These are phyloP conservation scores for Endocladia muricata DNA, from an alignment of 31 red algal species.

Conservation along the genomic window DNA sequence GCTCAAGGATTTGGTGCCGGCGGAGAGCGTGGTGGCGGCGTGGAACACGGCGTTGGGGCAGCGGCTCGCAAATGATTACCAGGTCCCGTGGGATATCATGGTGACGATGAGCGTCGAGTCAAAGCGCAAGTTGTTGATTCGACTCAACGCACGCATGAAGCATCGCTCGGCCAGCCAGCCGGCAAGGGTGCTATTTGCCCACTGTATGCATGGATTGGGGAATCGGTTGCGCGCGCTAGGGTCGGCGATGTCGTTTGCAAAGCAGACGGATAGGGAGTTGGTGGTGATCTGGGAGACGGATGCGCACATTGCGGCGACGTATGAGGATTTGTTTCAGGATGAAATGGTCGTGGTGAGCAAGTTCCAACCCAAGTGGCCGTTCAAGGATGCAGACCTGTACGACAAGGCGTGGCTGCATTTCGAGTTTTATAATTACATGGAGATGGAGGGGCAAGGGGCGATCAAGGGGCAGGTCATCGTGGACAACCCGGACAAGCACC, in stretches of 20 bases:
- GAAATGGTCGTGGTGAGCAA: slow-evolving; percentile 41
- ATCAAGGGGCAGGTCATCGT: slow-evolving; percentile 49
- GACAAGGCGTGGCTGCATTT: slow-evolving; percentile 49
- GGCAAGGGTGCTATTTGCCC: slow-evolving; percentile 51
- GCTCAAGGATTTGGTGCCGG: slow-evolving; percentile 20
- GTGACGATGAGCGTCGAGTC: slow-evolving; percentile 9
- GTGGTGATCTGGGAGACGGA: slow-evolving; percentile 70
- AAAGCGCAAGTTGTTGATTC: slow-evolving; percentile 32
- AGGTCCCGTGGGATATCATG: slow-evolving; percentile 72
- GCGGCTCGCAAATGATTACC: slow-evolving; percentile 53
- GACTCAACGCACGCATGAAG: slow-evolving; percentile 4
- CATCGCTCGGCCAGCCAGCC: background rate
- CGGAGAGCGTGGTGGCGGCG: background rate
- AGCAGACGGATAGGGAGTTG: slow-evolving; percentile 25
- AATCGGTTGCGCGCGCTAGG: slow-evolving; percentile 74
- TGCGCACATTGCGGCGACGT: slow-evolving; percentile 55
- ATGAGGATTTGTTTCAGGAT: slow-evolving; percentile 47
- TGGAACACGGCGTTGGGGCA: slow-evolving; percentile 60
- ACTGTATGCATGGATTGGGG: slow-evolving; percentile 77
- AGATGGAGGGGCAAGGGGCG: slow-evolving; percentile 57
- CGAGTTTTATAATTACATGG: slow-evolving; percentile 80
- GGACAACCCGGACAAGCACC: slow-evolving; percentile 31
- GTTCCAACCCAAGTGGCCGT: slow-evolving; percentile 60
- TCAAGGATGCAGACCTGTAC: slow-evolving; percentile 30
- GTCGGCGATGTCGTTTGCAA: slow-evolving; percentile 56